Evolutionary conservation across 352 stramenopile genomes (phyloP).

Genomic region (Nothophytophthora sp.): DNA sequence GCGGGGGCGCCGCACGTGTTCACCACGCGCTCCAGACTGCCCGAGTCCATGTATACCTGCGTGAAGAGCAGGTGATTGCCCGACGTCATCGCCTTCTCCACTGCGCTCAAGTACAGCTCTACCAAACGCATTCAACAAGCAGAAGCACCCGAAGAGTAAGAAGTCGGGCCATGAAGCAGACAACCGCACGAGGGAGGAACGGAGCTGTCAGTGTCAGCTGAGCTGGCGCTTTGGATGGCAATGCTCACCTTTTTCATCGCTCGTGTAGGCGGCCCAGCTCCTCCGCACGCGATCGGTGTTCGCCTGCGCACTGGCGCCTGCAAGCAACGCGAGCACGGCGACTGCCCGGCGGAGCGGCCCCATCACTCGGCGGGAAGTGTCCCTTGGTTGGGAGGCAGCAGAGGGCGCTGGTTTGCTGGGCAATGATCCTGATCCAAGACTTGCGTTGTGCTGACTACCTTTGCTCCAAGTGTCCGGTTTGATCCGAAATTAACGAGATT

Average conservation of each 20-base stretch:
- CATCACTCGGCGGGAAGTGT: too few relatives aligned
- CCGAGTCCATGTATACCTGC: slow-evolving; percentile 51
- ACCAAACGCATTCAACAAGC: too few relatives aligned
- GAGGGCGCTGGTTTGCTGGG: too few relatives aligned
- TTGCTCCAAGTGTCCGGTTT: too few relatives aligned
- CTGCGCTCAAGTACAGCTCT: slow-evolving; percentile 50
- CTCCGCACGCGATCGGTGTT: slow-evolving; percentile 25
- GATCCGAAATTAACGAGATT: too few relatives aligned
- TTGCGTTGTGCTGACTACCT: too few relatives aligned
- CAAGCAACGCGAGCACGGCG: slow-evolving; percentile 11
- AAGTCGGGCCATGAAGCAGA: too few relatives aligned
- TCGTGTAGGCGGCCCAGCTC: slow-evolving; percentile 31
- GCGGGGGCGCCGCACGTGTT: slow-evolving; percentile 50
- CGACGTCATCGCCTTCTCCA: slow-evolving; percentile 51
- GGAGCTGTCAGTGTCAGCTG: neutral
- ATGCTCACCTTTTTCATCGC: slow-evolving; percentile 30
- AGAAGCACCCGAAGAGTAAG: too few relatives aligned
- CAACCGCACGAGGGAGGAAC: too few relatives aligned
- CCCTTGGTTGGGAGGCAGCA: too few relatives aligned
- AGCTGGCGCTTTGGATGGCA: neutral
- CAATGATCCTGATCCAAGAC: too few relatives aligned
- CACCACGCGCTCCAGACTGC: slow-evolving; percentile 36
- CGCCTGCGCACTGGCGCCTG: neutral
- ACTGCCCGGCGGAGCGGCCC: too few relatives aligned
- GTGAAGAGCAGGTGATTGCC: slow-evolving; percentile 59